Evolutionary conservation across 768 basidiomycete species (phyloP).

Genomic region (Leccinum imitatum): DNA sequence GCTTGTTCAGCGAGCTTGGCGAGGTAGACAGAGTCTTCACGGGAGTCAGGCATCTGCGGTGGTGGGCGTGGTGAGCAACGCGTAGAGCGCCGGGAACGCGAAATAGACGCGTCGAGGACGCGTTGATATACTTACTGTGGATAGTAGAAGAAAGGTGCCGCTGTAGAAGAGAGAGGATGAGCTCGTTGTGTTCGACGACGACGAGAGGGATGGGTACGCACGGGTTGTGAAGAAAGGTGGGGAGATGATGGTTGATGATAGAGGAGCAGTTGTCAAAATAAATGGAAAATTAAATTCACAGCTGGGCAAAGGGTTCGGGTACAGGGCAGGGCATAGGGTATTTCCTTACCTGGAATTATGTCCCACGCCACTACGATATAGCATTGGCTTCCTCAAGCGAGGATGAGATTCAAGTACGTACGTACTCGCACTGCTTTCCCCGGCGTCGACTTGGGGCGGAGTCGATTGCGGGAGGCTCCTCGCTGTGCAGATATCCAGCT

Average conservation of each 20-base stretch:
- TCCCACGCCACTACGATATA: constrained; percentile 29
- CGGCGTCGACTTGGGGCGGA: constrained; percentile 1
- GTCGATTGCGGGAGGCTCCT: not conserved
- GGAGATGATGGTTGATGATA: constrained; percentile 20
- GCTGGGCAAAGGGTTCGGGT: constrained; percentile 72
- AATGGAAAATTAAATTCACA: constrained; percentile 64
- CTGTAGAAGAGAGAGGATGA: constrained; percentile 31
- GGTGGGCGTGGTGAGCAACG: constrained; percentile 14
- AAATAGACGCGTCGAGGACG: constrained; percentile 39
- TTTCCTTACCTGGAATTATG: constrained; percentile 12
- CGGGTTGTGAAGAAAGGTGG: constrained; percentile 36
- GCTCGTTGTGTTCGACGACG: constrained; percentile 35
- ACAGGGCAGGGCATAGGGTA: constrained; percentile 41
- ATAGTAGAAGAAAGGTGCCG: constrained; percentile 7
- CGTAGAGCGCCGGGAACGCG: constrained; percentile 21
- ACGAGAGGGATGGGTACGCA: constrained; percentile 38
- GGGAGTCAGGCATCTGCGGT: constrained; percentile 69
- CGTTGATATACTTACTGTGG: too few species aligned
- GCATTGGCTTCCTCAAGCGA: constrained; percentile 12
- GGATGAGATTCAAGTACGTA: constrained; percentile 2
- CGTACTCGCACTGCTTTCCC: not conserved
- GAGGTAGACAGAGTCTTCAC: constrained; percentile 98
- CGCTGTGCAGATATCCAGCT: not conserved
- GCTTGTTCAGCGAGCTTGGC: constrained; percentile 99
- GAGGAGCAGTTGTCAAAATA: constrained; percentile 40